These are phyloP conservation scores for Bolboschoenus planiculmis DNA, from an alignment of 176 grass and related monocot species.

Conservation along the genomic window DNA sequence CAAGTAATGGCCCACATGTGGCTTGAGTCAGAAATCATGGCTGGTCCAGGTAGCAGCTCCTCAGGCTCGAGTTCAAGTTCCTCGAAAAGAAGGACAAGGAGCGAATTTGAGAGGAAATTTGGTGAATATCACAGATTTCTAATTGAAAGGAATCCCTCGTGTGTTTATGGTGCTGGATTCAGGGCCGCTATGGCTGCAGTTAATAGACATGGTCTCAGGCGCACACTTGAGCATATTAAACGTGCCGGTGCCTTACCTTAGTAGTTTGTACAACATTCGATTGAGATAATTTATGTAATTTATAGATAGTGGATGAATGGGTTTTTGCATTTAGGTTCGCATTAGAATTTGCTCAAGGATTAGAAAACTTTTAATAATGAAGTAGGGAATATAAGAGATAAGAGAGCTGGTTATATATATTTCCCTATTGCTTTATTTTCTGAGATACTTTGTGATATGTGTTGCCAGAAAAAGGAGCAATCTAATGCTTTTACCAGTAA, in stretches of 20 bases:
- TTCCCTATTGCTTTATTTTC: background rate
- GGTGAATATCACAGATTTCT: conserved; percentile 50
- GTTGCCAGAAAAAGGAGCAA: background rate
- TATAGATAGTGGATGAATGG: background rate
- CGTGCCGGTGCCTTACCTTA: conserved; percentile 41
- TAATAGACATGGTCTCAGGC: conserved; percentile 44
- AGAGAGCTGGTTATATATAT: background rate
- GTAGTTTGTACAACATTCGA: background rate
- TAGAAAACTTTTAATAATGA: background rate
- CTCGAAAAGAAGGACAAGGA: conserved; percentile 26
- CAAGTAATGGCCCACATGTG: conserved; percentile 82
- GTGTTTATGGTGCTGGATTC: conserved; percentile 62
- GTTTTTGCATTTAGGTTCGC: background rate
- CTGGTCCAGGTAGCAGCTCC: conserved; percentile 22
- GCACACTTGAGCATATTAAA: conserved; percentile 69
- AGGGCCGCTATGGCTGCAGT: conserved; percentile 47
- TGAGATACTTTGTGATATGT: background rate
- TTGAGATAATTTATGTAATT: background rate
- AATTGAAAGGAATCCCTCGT: conserved; percentile 48
- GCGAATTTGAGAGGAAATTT: conserved; percentile 61
- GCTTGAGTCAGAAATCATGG: conserved; percentile 69
- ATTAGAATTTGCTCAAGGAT: background rate
- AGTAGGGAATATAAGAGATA: background rate
- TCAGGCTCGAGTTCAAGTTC: conserved; percentile 27
- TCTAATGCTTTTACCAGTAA: background rate